Evolutionary conservation across 768 basidiomycete genomes (phyloP).

Genomic region (Lentinula aciculospora): DNA sequence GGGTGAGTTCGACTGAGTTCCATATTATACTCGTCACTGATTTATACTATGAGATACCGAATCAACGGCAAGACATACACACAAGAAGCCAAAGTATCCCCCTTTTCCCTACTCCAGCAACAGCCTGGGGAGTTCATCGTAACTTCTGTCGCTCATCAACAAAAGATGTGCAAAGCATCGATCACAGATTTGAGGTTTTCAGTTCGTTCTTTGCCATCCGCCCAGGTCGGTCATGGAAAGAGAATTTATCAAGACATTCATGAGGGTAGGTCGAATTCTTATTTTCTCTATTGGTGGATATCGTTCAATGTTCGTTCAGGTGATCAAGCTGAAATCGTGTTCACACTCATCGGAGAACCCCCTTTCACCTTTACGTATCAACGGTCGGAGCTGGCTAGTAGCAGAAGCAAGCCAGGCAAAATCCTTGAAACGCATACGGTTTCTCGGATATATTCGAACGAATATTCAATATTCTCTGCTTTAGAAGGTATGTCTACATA

Average conservation of each 20-base stretch:
- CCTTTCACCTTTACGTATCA: conserved; percentile 97
- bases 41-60: conserved; percentile 51
- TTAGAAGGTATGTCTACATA: conserved; percentile 65
- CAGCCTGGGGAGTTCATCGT: conserved; percentile 82
- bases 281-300: background rate
- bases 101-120: conserved; percentile 82
- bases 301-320: conserved; percentile 34
- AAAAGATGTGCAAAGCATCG: conserved; percentile 84
- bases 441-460: conserved; percentile 63
- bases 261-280: conserved; percentile 57
- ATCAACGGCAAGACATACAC: conserved; percentile 70
- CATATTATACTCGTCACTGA: background rate
- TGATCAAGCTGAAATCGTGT: conserved; percentile 91
- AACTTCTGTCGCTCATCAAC: conserved; percentile 85
- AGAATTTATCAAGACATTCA: conserved; percentile 80
- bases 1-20: conserved; percentile 40
- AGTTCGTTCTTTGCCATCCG: conserved; percentile 83
- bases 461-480: conserved; percentile 90
- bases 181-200: conserved; percentile 68
- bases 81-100: conserved; percentile 72
- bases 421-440: conserved; percentile 92
- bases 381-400: conserved; percentile 63
- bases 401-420: conserved; percentile 66
- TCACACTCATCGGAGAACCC: conserved; percentile 84
- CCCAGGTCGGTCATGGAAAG: conserved; percentile 84